These are phyloP conservation scores for Heterobasidion annosum DNA, from an alignment of 1,284 basidiomycete species.

Conservation along the genomic window DNA sequence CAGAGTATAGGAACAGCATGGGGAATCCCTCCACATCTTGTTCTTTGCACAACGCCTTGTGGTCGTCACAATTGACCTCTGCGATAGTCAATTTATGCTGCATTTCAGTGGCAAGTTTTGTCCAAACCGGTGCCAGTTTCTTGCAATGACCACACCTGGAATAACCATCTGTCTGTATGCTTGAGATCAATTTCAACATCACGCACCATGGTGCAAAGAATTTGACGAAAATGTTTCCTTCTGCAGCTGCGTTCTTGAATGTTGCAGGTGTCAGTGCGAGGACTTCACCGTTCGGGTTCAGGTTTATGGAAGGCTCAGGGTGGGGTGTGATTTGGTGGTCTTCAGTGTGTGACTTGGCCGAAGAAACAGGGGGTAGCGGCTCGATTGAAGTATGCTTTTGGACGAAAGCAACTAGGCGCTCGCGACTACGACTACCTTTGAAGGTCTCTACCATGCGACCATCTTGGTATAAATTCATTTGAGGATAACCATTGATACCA, in stretches of 20 bases:
- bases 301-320: conserved; percentile 13
- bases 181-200: neutral
- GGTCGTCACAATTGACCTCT: conserved; percentile 80
- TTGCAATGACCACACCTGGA: conserved; percentile 85
- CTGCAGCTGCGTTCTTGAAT: conserved; percentile 40
- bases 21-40: conserved; percentile 75
- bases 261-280: conserved; percentile 39
- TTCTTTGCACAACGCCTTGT: conserved; percentile 53
- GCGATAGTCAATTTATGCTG: conserved; percentile 66
- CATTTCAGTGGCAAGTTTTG: conserved; percentile 60
- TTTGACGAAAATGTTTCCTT: conserved; percentile 76
- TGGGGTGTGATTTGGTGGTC: conserved; percentile 7
- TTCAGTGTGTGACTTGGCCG: conserved; percentile 10
- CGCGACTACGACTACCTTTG: conserved; percentile 39
- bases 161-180: neutral
- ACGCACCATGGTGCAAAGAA: conserved; percentile 84
- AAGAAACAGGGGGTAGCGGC: conserved; percentile 10
- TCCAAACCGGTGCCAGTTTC: conserved; percentile 77
- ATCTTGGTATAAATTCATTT: conserved; percentile 68
- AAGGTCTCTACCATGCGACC: conserved; percentile 58
- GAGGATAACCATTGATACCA: conserved; percentile 68
- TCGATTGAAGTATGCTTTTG: conserved; percentile 22
- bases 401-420: conserved; percentile 43
- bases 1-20: conserved; percentile 60
- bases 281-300: conserved; percentile 62